Conservation (phyloP, 2,329 filamentous ascomycete genomes). For the Diaporthe vaccinii region DNA sequence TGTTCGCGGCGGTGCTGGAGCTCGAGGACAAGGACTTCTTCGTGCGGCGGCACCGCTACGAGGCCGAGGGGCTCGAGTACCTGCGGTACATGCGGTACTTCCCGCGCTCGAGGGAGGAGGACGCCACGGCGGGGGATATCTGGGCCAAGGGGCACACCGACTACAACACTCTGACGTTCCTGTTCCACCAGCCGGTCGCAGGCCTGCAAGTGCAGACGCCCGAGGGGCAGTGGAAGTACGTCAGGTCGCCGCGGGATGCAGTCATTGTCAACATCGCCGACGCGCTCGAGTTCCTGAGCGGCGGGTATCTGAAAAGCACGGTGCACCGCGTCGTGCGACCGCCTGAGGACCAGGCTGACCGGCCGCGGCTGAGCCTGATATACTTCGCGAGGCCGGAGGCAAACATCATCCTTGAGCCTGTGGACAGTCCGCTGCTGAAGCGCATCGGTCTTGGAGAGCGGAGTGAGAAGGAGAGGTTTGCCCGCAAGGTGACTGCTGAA, state of each 20-base stretch:
- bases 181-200: slow-evolving; percentile 69
- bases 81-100: slow-evolving; percentile 49
- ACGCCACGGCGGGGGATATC: slow-evolving; percentile 42
- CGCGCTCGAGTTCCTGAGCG: slow-evolving; percentile 57
- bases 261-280: slow-evolving; percentile 64
- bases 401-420: slow-evolving; percentile 44
- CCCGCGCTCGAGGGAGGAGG: slow-evolving; percentile 43
- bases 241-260: slow-evolving; percentile 48
- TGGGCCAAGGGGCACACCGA: slow-evolving; percentile 48
- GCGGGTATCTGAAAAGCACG: slow-evolving; percentile 47
- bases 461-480: slow-evolving; percentile 43
- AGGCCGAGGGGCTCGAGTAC: slow-evolving; percentile 47
- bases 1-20: slow-evolving; percentile 46
- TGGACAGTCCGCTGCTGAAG: slow-evolving; percentile 37
- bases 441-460: slow-evolving; percentile 41
- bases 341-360: slow-evolving; percentile 46
- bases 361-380: slow-evolving; percentile 45
- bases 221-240: slow-evolving; percentile 51
- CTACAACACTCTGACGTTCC: slow-evolving; percentile 58
- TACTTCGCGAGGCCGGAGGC: slow-evolving; percentile 48
- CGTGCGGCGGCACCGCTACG: slow-evolving; percentile 45
- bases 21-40: slow-evolving; percentile 47
- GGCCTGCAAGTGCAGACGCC: slow-evolving; percentile 63
- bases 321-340: slow-evolving; percentile 47
- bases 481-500: slow-evolving; percentile 46